Conservation (phyloP, 202 grass and related monocot species). For the Digitaria exilis region DNA sequence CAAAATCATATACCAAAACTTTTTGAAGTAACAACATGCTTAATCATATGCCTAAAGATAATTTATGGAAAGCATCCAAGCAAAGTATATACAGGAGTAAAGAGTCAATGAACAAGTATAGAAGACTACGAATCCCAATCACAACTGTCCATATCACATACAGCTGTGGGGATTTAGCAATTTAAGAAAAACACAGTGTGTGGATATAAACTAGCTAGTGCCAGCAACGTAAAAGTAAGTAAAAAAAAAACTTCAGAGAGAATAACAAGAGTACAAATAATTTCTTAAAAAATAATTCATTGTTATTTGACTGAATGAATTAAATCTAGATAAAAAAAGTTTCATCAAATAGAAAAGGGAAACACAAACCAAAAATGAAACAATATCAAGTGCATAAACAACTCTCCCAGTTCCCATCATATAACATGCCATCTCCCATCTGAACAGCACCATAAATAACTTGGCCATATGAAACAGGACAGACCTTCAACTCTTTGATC, state of each 20-base stretch:
- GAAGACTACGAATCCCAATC: background rate
- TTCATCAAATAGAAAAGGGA: background rate
- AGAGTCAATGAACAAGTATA: background rate
- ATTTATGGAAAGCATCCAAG: background rate
- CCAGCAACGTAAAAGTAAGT: background rate
- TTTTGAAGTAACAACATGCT: background rate
- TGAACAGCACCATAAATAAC: conserved; percentile 8
- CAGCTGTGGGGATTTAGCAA: background rate
- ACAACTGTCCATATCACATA: background rate
- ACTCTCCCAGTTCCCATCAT: background rate
- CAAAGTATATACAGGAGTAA: background rate
- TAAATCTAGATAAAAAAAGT: conserved; percentile 1
- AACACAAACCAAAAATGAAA: conserved; percentile 2
- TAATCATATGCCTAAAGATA: background rate
- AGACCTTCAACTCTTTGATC: conserved; percentile 98
- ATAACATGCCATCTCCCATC: background rate
- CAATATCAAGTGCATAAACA: background rate
- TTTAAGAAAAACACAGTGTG: background rate
- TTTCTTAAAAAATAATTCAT: background rate
- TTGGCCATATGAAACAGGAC: conserved; percentile 3
- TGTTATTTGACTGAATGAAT: background rate
- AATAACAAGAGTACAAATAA: background rate
- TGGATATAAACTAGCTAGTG: conserved; percentile 2
- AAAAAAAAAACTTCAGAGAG: background rate
- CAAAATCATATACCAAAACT: background rate